Conservation (phyloP, 1,284 basidiomycete species). For the Chalciporus sp. region DNA sequence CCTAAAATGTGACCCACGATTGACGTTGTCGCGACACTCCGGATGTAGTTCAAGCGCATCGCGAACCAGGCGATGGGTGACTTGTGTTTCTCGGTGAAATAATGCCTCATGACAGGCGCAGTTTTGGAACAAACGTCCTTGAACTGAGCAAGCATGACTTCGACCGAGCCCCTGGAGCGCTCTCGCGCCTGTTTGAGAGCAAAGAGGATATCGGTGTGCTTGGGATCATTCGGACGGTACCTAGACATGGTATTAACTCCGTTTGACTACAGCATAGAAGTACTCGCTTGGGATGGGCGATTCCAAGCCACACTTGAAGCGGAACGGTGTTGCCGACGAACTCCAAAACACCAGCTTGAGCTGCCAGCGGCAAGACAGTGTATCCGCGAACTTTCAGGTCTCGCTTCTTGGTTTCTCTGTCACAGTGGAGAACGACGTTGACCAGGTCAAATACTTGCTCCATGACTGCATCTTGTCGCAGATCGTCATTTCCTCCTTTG, state of each 20-base stretch:
- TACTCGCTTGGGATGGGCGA: conserved; percentile 61
- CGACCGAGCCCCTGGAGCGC: conserved; percentile 31
- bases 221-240: conserved; percentile 44
- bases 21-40: conserved; percentile 91
- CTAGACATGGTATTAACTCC: conserved; percentile 35
- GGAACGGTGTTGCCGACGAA: conserved; percentile 86
- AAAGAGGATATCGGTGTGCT: conserved; percentile 19
- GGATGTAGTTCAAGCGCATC: conserved; percentile 89
- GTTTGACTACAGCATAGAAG: conserved; percentile 28
- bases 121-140: conserved; percentile 57
- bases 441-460: conserved; percentile 95
- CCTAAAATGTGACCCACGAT: conserved; percentile 95
- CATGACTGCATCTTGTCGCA: conserved; percentile 98
- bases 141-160: conserved; percentile 52
- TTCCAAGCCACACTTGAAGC: conserved; percentile 63
- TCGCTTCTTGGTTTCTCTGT: conserved; percentile 77
- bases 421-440: conserved; percentile 75
- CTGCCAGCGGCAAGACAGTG: conserved; percentile 84
- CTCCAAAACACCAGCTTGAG: conserved; percentile 86
- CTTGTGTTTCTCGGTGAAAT: conserved; percentile 89
- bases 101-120: conserved; percentile 91
- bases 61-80: conserved; percentile 90
- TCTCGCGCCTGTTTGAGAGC: conserved; percentile 32
- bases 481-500: conserved; percentile 89
- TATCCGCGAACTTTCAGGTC: conserved; percentile 82